phyloP scores from a whole-genome alignment of 768 basidiomycete genomes.

The Gymnopilus junonius region DNA sequence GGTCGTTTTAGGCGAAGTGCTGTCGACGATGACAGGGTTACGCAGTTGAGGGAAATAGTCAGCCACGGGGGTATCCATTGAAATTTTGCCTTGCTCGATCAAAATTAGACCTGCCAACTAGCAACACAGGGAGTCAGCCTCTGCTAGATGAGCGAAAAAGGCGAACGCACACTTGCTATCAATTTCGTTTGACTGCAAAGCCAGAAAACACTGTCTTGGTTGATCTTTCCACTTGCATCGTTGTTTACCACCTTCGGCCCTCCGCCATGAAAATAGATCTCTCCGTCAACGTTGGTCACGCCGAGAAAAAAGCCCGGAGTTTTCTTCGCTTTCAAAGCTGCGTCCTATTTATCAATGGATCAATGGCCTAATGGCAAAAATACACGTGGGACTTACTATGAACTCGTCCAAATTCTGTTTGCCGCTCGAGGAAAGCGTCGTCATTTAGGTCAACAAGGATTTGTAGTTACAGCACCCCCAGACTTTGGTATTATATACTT shows the following conservation, averaged over 20 bases:
- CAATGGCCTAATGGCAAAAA: neutral
- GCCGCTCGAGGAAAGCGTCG: conserved; percentile 15
- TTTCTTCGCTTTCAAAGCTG: conserved; percentile 12
- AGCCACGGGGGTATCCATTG: conserved; percentile 26
- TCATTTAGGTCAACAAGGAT: too few species aligned
- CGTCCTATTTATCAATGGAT: conserved; percentile 4
- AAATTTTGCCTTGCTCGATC: conserved; percentile 34
- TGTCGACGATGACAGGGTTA: conserved; percentile 31
- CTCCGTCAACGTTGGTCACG: conserved; percentile 29
- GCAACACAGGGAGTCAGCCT: neutral
- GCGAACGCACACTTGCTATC: conserved; percentile 31
- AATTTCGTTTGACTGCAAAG: conserved; percentile 45
- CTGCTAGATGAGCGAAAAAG: neutral
- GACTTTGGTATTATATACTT: too few species aligned
- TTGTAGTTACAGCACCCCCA: too few species aligned
- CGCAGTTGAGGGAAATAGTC: conserved; percentile 33
- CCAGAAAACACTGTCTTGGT: conserved; percentile 41
- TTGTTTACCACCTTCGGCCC: conserved; percentile 29
- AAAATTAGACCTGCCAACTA: conserved; percentile 32
- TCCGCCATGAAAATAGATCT: conserved; percentile 34
- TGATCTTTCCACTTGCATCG: conserved; percentile 27
- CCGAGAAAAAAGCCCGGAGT: conserved; percentile 28
- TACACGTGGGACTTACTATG: conserved; percentile 15
- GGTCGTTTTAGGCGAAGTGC: conserved; percentile 20
- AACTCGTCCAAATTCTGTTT: conserved; percentile 18